Percentiles rank a stretch among this genome's conserved stretches.
Conservation (phyloP, 2,329 filamentous ascomycete genomes). For the Zymoseptoria crescenta region DNA sequence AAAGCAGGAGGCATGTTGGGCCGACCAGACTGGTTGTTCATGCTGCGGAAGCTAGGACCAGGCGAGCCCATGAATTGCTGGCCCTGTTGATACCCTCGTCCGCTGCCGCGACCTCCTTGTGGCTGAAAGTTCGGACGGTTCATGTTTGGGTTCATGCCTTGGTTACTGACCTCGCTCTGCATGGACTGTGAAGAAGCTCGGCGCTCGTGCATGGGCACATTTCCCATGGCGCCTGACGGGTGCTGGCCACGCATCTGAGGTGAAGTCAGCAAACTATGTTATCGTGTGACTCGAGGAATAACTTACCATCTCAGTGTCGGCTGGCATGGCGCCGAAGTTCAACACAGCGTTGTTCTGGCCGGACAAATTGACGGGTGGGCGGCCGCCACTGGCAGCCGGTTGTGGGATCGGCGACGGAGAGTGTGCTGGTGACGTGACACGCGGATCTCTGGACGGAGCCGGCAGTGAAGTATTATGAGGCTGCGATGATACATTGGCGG, state of each 20-base stretch:
- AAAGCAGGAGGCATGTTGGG: constrained; percentile 45
- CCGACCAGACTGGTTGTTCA: constrained; percentile 44
- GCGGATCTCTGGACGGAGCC: constrained; percentile 53
- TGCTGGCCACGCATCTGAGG: constrained; percentile 20
- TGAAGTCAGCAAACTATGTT: constrained; percentile 2
- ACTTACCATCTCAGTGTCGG: constrained; percentile 63
- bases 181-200: constrained; percentile 79
- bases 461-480: constrained; percentile 51
- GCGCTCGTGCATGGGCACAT: constrained; percentile 66
- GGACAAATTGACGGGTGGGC: constrained; percentile 69
- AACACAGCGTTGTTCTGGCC: constrained; percentile 65
- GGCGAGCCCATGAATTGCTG: constrained; percentile 47
- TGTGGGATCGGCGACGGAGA: constrained; percentile 93
- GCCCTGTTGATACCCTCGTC: constrained; percentile 43
- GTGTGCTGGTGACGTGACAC: constrained; percentile 73
- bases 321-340: constrained; percentile 73
- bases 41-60: constrained; percentile 43
- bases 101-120: constrained; percentile 41
- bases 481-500: constrained; percentile 61
- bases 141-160: constrained; percentile 31
- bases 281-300: constrained; percentile 9
- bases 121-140: constrained; percentile 32
- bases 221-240: constrained; percentile 21
- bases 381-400: constrained; percentile 64
- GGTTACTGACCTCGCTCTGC: constrained; percentile 65